These are phyloP conservation scores for Lepiota brunneoincarnata DNA, from an alignment of 768 basidiomycete genomes.

Conservation along the genomic window DNA sequence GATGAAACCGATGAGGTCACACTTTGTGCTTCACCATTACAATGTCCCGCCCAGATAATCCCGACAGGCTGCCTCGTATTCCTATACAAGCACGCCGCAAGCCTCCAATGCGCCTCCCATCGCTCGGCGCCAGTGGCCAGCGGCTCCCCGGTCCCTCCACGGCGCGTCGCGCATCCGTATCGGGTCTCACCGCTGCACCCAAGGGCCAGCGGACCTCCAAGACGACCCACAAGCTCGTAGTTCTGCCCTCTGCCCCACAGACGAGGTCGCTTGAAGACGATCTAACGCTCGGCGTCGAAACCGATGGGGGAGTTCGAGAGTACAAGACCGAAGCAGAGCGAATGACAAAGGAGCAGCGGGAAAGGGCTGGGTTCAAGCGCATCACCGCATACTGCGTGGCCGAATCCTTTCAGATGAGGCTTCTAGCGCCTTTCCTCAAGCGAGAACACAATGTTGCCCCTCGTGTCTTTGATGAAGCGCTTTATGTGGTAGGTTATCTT, in stretches of 20 bases:
- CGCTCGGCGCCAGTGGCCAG: conserved; percentile 6
- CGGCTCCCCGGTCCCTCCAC: neutral
- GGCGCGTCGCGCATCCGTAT: conserved; percentile 4
- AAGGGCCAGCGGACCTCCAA: conserved; percentile 84
- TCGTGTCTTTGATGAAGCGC: conserved; percentile 87
- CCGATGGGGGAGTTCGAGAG: conserved; percentile 63
- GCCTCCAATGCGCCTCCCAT: conserved; percentile 3
- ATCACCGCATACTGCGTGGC: conserved; percentile 90
- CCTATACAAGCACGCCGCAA: neutral
- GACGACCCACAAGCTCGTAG: conserved; percentile 86
- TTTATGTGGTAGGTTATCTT: conserved; percentile 74
- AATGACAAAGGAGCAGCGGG: conserved; percentile 84
- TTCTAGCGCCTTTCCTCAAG: conserved; percentile 82
- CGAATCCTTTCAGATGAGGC: conserved; percentile 81
- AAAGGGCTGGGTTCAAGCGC: conserved; percentile 75
- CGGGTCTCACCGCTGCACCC: conserved; percentile 17
- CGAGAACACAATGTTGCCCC: conserved; percentile 90
- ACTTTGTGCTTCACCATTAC: neutral
- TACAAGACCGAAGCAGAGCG: conserved; percentile 84
- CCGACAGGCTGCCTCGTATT: neutral
- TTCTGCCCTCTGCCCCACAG: conserved; percentile 88
- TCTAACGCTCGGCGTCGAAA: conserved; percentile 1
- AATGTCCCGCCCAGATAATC: neutral
- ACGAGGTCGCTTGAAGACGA: conserved; percentile 58
- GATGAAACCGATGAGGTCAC: neutral